phyloP scores from a whole-genome alignment of 345 rosid species.

The Sonneratia alba region DNA sequence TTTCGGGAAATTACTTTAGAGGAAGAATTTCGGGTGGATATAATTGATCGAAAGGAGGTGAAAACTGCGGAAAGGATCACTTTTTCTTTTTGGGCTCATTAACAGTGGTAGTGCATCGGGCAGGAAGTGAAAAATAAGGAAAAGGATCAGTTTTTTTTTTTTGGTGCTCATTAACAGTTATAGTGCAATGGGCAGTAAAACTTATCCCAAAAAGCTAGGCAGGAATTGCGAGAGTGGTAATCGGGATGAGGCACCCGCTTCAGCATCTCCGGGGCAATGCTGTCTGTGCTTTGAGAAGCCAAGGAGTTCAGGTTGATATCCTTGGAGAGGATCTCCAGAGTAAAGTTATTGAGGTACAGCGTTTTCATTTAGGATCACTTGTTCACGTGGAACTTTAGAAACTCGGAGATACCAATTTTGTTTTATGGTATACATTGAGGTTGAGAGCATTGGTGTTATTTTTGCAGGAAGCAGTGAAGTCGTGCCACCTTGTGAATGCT shows the following conservation, averaged over 20 bases:
- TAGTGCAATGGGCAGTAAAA: too few relatives aligned
- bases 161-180: too few relatives aligned
- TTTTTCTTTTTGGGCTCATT: too few relatives aligned
- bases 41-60: too few relatives aligned
- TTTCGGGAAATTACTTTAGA: too few relatives aligned
- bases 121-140: too few relatives aligned
- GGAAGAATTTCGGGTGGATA: too few relatives aligned
- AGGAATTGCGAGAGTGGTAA: slow-evolving; percentile 67
- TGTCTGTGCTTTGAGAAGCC: slow-evolving; percentile 57
- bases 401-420: too few relatives aligned
- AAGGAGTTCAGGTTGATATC: slow-evolving; percentile 78
- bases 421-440: too few relatives aligned
- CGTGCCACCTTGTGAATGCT: slow-evolving; percentile 77
- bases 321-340: slow-evolving; percentile 81
- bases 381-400: background rate
- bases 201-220: slow-evolving; percentile 44
- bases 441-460: background rate
- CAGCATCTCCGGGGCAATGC: slow-evolving; percentile 85
- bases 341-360: slow-evolving; percentile 58
- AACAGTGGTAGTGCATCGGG: too few relatives aligned
- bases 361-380: background rate
- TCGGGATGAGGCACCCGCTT: slow-evolving; percentile 86
- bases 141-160: too few relatives aligned
- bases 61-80: too few relatives aligned
- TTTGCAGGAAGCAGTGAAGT: slow-evolving; percentile 64